phyloP scores from a whole-genome alignment of 306 rosid species.

The Prunus fruticosa region DNA sequence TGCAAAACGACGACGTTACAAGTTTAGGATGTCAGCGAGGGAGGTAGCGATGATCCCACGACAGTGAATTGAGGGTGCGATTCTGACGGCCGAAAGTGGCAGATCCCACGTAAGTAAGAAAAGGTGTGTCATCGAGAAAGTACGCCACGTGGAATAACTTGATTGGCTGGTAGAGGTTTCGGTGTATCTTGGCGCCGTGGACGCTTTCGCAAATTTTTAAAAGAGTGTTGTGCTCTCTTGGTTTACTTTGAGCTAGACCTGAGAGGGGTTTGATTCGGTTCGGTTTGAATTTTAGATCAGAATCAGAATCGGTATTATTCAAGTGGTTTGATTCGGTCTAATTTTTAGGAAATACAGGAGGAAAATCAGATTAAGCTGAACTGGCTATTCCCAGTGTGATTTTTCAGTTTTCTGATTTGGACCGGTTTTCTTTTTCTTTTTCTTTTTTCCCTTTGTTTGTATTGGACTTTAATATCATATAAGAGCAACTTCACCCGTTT shows the following conservation, averaged over 20 bases:
- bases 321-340: fast-evolving
- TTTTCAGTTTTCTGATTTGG: too few relatives aligned
- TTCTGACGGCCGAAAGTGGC: conserved; percentile 29
- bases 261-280: too few relatives aligned
- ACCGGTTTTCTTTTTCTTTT: too few relatives aligned
- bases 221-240: neutral
- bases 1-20: conserved; percentile 50
- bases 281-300: too few relatives aligned
- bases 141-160: conserved; percentile 30
- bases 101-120: conserved; percentile 61
- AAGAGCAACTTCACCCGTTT: too few relatives aligned
- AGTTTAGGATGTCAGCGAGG: conserved; percentile 11
- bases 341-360: too few relatives aligned
- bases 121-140: conserved; percentile 28
- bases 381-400: too few relatives aligned
- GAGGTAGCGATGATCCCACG: conserved; percentile 13
- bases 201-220: conserved; percentile 28
- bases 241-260: neutral
- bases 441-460: too few relatives aligned
- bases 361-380: too few relatives aligned
- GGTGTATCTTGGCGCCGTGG: conserved; percentile 47
- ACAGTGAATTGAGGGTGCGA: conserved; percentile 23
- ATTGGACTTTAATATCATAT: too few relatives aligned
- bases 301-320: too few relatives aligned
- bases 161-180: conserved; percentile 29